Evolutionary conservation across 73 alveolate genomes (phyloP).

Genomic region (Tetrahymena thermophila): DNA sequence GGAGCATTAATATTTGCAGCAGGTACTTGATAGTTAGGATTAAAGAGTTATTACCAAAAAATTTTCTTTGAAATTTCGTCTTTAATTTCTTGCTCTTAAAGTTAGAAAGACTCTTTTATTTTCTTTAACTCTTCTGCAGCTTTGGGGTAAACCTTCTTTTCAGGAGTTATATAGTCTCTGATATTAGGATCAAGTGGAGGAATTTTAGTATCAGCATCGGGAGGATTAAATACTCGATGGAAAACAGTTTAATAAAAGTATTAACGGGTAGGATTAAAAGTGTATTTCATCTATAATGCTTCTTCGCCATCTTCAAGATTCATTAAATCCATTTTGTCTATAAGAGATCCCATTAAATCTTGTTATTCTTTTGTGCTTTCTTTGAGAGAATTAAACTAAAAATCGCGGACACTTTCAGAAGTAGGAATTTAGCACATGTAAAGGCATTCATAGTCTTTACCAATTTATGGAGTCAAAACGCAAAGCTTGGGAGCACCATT

Average conservation of each 20-base stretch:
- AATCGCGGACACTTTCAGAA: slow-evolving; percentile 88
- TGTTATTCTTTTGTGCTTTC: slow-evolving; percentile 67
- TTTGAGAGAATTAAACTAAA: slow-evolving; percentile 73
- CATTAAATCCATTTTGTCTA: slow-evolving; percentile 76
- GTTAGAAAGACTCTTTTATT: slow-evolving; percentile 67
- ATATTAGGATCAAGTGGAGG: slow-evolving; percentile 78
- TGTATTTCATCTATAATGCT: slow-evolving; percentile 59
- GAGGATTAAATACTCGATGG: slow-evolving; percentile 72
- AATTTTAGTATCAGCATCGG: slow-evolving; percentile 39
- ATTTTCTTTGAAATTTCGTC: slow-evolving; percentile 65
- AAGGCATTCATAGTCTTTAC: slow-evolving; percentile 69
- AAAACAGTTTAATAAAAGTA: slow-evolving; percentile 78
- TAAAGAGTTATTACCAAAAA: slow-evolving; percentile 57
- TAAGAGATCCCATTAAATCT: slow-evolving; percentile 68
- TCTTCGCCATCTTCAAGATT: slow-evolving; percentile 69
- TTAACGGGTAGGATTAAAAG: slow-evolving; percentile 87
- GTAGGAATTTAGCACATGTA: slow-evolving; percentile 87
- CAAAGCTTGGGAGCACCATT: slow-evolving; percentile 78
- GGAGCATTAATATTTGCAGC: neutral
- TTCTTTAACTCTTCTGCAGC: slow-evolving; percentile 59
- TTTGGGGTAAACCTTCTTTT: slow-evolving; percentile 57
- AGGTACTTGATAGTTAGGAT: neutral
- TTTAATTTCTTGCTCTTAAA: slow-evolving; percentile 72
- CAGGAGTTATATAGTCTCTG: slow-evolving; percentile 77
- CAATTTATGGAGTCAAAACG: slow-evolving; percentile 78